Percentiles rank a stretch among this genome's conserved stretches.
These are phyloP conservation scores for Leucaena leucocephala DNA, from an alignment of 306 rosid genomes.

Conservation along the genomic window DNA sequence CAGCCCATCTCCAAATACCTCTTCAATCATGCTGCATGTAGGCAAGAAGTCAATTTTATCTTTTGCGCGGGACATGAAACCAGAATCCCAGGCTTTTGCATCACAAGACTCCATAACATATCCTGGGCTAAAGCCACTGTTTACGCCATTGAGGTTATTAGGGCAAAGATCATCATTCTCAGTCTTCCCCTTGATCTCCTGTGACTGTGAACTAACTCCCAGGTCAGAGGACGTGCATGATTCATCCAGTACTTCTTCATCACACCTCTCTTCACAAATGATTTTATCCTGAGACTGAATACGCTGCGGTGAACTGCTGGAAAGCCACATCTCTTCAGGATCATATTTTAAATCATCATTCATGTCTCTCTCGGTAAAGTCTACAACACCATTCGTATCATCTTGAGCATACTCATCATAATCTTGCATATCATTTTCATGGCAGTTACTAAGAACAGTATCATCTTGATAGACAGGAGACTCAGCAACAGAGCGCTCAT, in stretches of 20 bases:
- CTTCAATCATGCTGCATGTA: slow-evolving; percentile 85
- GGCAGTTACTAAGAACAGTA: slow-evolving; percentile 31
- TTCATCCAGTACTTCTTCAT: slow-evolving; percentile 56
- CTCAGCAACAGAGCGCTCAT: slow-evolving; percentile 73
- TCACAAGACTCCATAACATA: slow-evolving; percentile 75
- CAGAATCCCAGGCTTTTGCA: slow-evolving; percentile 68
- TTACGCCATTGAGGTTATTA: slow-evolving; percentile 47
- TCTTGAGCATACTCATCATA: slow-evolving; percentile 48
- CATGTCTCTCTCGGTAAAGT: slow-evolving; percentile 28
- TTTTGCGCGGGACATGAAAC: slow-evolving; percentile 56
- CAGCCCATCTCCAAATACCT: slow-evolving; percentile 76
- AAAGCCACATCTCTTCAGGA: background rate
- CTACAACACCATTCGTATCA: slow-evolving; percentile 29
- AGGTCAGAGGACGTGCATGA: slow-evolving; percentile 57
- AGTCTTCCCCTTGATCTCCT: slow-evolving; percentile 42
- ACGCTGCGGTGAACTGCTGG: too few relatives aligned
- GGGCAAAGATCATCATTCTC: slow-evolving; percentile 59
- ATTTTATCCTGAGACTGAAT: too few relatives aligned
- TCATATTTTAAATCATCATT: slow-evolving; percentile 39
- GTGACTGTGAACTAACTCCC: slow-evolving; percentile 34
- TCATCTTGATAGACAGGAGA: slow-evolving; percentile 53
- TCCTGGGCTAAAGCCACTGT: slow-evolving; percentile 53
- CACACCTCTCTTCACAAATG: slow-evolving; percentile 22
- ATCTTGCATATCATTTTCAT: slow-evolving; percentile 49
- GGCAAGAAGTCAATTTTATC: slow-evolving; percentile 75